Conservation (phyloP, 1,284 basidiomycete genomes). For the Tylopilus orsonianus region DNA sequence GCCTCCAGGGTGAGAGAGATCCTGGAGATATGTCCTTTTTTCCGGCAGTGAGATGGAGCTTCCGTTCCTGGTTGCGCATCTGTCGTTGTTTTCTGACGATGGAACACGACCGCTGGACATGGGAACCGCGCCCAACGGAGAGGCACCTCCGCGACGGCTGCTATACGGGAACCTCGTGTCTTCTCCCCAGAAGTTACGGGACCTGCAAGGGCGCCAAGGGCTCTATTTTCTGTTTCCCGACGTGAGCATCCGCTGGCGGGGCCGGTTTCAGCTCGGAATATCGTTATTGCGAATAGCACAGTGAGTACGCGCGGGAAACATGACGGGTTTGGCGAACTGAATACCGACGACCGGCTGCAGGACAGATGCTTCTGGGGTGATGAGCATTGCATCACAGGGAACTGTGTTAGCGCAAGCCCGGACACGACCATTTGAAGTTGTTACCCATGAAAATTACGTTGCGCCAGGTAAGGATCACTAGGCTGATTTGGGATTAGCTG, state of each 20-base stretch:
- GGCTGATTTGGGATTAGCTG: slow-evolving; percentile 18
- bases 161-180: slow-evolving; percentile 86
- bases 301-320: slow-evolving; percentile 47
- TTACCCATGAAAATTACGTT: slow-evolving; percentile 68
- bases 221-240: slow-evolving; percentile 90
- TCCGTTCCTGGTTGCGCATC: slow-evolving; percentile 79
- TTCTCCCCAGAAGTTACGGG: slow-evolving; percentile 72
- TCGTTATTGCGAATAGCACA: slow-evolving; percentile 74
- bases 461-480: slow-evolving; percentile 66
- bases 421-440: slow-evolving; percentile 77
- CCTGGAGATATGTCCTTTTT: slow-evolving; percentile 25
- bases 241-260: slow-evolving; percentile 77
- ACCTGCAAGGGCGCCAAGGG: slow-evolving; percentile 74
- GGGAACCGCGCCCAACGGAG: slow-evolving; percentile 47
- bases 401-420: slow-evolving; percentile 63
- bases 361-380: slow-evolving; percentile 49
- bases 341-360: slow-evolving; percentile 36
- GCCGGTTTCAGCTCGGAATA: slow-evolving; percentile 74
- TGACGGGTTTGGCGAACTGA: slow-evolving; percentile 21
- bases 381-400: slow-evolving; percentile 51
- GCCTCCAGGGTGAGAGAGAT: slow-evolving; percentile 25
- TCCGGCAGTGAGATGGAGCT: slow-evolving; percentile 67
- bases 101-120: slow-evolving; percentile 58
- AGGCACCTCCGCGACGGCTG: slow-evolving; percentile 51
- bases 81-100: slow-evolving; percentile 68